Conservation (phyloP, 805 yeast species). For the Tetrapisispora fleetii region DNA sequence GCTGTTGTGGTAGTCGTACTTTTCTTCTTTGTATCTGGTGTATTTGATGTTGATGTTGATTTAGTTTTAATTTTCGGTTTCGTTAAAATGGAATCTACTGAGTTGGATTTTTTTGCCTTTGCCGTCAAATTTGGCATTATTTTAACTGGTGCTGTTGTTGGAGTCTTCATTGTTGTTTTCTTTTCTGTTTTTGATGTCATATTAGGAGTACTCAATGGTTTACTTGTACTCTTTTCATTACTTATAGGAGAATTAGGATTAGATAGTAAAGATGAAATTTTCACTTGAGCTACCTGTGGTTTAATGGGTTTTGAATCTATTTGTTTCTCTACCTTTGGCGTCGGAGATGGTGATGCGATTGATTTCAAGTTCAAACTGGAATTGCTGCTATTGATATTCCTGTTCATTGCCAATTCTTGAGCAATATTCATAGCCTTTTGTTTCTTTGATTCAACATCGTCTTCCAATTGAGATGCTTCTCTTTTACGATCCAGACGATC, state of each 20-base stretch:
- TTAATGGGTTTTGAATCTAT: neutral
- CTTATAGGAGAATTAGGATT: neutral
- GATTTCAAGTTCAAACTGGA: neutral
- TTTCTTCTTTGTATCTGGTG: neutral
- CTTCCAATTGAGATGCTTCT: neutral
- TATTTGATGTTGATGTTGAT: neutral
- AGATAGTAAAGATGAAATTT: constrained; percentile 12
- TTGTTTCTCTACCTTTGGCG: neutral
- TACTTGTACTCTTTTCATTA: neutral
- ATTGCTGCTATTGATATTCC: constrained; percentile 10
- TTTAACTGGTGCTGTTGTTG: neutral
- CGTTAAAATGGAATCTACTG: neutral
- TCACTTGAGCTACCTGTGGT: constrained; percentile 5
- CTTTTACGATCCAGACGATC: neutral
- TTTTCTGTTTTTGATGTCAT: neutral
- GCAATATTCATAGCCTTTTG: constrained; percentile 21
- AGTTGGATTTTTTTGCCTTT: constrained; percentile 2
- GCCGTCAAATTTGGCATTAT: neutral
- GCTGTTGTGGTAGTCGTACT: neutral
- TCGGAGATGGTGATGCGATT: constrained; percentile 9
- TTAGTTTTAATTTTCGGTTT: neutral
- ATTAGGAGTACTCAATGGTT: neutral
- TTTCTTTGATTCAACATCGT: neutral
- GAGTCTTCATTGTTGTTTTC: neutral
- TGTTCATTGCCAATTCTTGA: constrained; percentile 25